Evolutionary conservation across 2,329 filamentous ascomycete species (phyloP).

Genomic region (Colletotrichum eremochloae): DNA sequence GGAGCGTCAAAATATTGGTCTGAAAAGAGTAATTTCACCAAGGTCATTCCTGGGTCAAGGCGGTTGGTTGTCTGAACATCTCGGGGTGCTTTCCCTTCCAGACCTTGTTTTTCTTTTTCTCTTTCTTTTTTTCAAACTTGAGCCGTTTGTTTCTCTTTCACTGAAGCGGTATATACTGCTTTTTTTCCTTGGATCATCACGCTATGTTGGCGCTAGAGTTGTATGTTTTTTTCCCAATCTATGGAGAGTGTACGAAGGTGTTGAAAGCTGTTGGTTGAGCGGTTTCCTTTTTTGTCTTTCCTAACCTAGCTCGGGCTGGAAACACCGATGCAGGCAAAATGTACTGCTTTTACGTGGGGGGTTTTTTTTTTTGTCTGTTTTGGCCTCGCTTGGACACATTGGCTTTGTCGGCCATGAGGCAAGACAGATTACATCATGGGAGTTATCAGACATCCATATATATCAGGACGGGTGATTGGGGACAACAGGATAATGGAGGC

Average conservation of each 20-base stretch:
- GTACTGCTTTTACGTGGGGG: constrained; percentile 13
- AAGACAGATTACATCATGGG: constrained; percentile 10
- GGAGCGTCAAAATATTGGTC: constrained; percentile 1
- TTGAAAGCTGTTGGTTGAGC: constrained; percentile 29
- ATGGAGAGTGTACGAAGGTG: constrained; percentile 39
- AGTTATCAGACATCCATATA: constrained; percentile 33
- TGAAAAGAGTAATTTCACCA: constrained; percentile 20
- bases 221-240: constrained; percentile 1
- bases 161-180: background rate
- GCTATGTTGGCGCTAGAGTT: constrained; percentile 4
- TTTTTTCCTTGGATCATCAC: constrained; percentile 8
- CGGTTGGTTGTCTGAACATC: constrained; percentile 37
- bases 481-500: background rate
- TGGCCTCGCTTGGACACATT: background rate
- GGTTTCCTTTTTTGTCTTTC: constrained; percentile 19
- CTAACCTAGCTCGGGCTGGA: background rate
- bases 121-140: background rate
- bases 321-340: background rate
- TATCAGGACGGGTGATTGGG: background rate
- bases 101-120: background rate
- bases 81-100: background rate
- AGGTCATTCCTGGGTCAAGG: constrained; percentile 22
- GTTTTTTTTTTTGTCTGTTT: background rate
- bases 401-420: background rate
- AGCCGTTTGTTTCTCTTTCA: background rate